These are phyloP conservation scores for Leucaena leucocephala DNA, from an alignment of 306 rosid genomes.

Conservation along the genomic window DNA sequence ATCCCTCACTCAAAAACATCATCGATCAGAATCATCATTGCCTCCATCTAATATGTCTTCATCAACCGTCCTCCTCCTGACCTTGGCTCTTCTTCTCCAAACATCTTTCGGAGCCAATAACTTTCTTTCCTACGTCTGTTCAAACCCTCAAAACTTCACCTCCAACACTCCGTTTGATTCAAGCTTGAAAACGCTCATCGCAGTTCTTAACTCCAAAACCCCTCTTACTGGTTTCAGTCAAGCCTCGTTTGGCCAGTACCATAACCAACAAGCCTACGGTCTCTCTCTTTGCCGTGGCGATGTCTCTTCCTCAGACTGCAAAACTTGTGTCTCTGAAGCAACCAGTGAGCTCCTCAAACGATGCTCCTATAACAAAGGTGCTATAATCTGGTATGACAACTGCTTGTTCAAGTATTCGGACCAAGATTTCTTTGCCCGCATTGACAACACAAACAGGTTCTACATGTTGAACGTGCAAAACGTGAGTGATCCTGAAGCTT, in stretches of 20 bases:
- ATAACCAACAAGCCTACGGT: constrained; percentile 32
- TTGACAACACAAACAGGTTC: constrained; percentile 31
- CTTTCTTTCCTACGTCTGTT: constrained; percentile 59
- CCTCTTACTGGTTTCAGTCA: constrained; percentile 39
- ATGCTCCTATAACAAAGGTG: constrained; percentile 43
- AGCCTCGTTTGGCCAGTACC: constrained; percentile 29
- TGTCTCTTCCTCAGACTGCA: constrained; percentile 46
- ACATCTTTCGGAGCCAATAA: constrained; percentile 43
- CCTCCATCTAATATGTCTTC: background rate
- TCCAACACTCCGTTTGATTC: constrained; percentile 33
- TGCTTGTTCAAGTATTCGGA: constrained; percentile 43
- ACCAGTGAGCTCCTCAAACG: constrained; percentile 11
- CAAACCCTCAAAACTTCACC: constrained; percentile 52
- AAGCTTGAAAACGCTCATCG: constrained; percentile 28
- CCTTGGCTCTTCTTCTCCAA: constrained; percentile 28
- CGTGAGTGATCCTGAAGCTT: constrained; percentile 18
- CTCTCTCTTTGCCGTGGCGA: constrained; percentile 45
- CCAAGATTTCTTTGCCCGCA: constrained; percentile 42
- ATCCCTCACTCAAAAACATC: background rate
- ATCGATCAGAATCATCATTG: background rate
- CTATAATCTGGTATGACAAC: constrained; percentile 39
- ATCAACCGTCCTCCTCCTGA: background rate
- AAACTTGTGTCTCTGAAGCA: constrained; percentile 40
- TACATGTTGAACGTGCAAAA: constrained; percentile 32
- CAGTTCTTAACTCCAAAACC: constrained; percentile 32